phyloP scores from a whole-genome alignment of 2,329 filamentous ascomycete species.

The Epichloe amarillans region DNA sequence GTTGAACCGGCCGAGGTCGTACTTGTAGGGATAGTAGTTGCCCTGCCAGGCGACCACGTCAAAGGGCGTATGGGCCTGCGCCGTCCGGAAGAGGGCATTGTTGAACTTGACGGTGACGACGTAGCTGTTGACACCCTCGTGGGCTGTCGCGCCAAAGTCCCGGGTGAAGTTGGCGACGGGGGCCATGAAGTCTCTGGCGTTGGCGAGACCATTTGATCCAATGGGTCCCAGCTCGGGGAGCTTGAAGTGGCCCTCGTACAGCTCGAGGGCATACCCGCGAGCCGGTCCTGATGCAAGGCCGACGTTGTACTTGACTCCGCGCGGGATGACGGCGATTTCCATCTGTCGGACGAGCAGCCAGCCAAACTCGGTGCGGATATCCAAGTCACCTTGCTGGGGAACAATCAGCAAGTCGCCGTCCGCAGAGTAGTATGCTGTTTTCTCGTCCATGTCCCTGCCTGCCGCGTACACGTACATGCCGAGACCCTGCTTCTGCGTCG shows the following conservation, averaged over 20 bases:
- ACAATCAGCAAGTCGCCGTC: constrained; percentile 71
- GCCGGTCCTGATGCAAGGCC: constrained; percentile 47
- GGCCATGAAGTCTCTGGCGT: constrained; percentile 60
- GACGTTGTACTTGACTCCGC: constrained; percentile 63
- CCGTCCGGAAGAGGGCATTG: constrained; percentile 48
- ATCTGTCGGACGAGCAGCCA: constrained; percentile 61
- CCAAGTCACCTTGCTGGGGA: constrained; percentile 57
- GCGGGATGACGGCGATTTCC: constrained; percentile 64
- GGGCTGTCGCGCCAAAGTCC: constrained; percentile 29
- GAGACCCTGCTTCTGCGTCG: constrained; percentile 63
- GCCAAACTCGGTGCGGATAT: constrained; percentile 68
- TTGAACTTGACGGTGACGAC: constrained; percentile 51
- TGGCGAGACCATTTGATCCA: constrained; percentile 62
- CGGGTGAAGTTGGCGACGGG: constrained; percentile 58
- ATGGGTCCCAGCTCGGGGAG: constrained; percentile 63
- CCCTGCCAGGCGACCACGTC: constrained; percentile 75
- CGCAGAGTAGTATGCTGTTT: constrained; percentile 71
- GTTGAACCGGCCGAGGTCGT: constrained; percentile 66
- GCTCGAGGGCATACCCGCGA: constrained; percentile 61
- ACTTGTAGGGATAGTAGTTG: constrained; percentile 70
- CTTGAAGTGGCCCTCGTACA: constrained; percentile 59
- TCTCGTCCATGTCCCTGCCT: constrained; percentile 60
- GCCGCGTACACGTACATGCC: constrained; percentile 73
- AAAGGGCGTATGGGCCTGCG: constrained; percentile 60
- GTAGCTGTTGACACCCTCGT: constrained; percentile 18